A percentile compares a stretch with the other conserved stretches of the same genome.
phyloP scores from a whole-genome alignment of 1,284 basidiomycete genomes.

The Ceratobasidium sp. region DNA sequence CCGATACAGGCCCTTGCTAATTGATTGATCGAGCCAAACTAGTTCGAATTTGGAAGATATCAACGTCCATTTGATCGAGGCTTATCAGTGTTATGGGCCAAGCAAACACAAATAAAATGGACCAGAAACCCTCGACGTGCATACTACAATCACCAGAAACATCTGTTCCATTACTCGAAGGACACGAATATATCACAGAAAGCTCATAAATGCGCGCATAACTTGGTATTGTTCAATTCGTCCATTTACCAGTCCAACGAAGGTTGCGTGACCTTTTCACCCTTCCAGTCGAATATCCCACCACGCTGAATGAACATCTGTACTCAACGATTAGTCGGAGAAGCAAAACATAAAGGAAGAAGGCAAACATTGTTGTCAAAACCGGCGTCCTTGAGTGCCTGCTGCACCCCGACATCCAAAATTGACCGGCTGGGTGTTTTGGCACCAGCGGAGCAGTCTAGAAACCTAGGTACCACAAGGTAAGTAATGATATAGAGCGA shows the following conservation, averaged over 20 bases:
- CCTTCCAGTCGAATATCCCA: slow-evolving; percentile 58
- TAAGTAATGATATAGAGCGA: not conserved
- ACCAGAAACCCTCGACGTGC: too few relatives aligned
- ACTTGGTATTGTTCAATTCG: too few relatives aligned
- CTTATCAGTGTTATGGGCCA: too few relatives aligned
- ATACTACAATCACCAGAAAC: too few relatives aligned
- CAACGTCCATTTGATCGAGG: too few relatives aligned
- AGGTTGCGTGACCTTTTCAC: slow-evolving; percentile 39
- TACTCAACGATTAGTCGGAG: not conserved
- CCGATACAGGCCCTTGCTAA: too few relatives aligned
- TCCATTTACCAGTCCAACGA: slow-evolving; percentile 26
- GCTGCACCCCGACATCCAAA: slow-evolving; percentile 58
- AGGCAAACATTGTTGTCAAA: slow-evolving; percentile 55
- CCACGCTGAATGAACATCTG: slow-evolving; percentile 56
- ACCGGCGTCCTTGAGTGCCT: slow-evolving; percentile 58
- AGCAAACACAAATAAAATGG: too few relatives aligned
- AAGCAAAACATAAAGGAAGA: not conserved
- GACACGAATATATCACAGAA: too few relatives aligned
- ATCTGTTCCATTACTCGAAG: too few relatives aligned
- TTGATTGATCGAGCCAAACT: too few relatives aligned
- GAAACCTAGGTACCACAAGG: slow-evolving; percentile 52
- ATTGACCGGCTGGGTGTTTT: slow-evolving; percentile 58
- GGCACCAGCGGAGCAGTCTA: slow-evolving; percentile 55
- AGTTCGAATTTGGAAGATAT: too few relatives aligned
- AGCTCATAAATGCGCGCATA: too few relatives aligned